Evolutionary conservation across 75 land plant genomes (phyloP), one percentile per base, ranked within the genome.

Genomic region (Larix kaempferi): DNA sequence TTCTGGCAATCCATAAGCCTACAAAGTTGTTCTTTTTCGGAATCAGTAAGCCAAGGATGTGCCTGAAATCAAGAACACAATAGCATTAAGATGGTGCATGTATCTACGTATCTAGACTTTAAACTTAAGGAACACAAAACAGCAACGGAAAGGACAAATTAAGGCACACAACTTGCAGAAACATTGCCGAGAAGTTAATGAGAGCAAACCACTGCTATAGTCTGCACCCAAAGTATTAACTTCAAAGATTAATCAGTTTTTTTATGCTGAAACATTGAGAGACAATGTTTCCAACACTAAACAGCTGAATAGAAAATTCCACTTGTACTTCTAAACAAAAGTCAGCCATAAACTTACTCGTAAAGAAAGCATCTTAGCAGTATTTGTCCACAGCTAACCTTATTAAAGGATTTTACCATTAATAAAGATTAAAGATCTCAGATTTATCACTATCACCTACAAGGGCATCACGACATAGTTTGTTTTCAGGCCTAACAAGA

Each of bases 1-100:
- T 91, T 91, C 82, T 95, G 99, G 83, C 99, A 98, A 78, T 93
- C 95, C 95, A 98, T 91, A 59, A 92, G 78, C 74, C 95, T 66
- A 75, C 93, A 91, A 5, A 91, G 77, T 69, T 78, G 73, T 62
- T 91, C 93, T 67, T 89, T 81, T 52, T 86, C 93, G 4, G 62
- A 39, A 74, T 91, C 93, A 7, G 74, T 78, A 27, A 91, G 81
- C 93, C 93, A 91, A 19, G 88, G 89, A 81, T 91, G 93, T 15
- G 91, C 89, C 92, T 89, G 81, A 7, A 66, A 59, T 76, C 12
- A 37, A 76, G 23, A 8, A 37, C 41, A 21, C 71, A 60, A 6
- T 41, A 69, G 73, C 49, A 69, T 41, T 69, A 69, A 69, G 54
- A 69, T 69, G 52, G 41, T 39, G 39, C 4, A 35, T 19, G 12